Evolutionary conservation across 345 rosid genomes (phyloP).

Genomic region (Lepidium didymum): DNA sequence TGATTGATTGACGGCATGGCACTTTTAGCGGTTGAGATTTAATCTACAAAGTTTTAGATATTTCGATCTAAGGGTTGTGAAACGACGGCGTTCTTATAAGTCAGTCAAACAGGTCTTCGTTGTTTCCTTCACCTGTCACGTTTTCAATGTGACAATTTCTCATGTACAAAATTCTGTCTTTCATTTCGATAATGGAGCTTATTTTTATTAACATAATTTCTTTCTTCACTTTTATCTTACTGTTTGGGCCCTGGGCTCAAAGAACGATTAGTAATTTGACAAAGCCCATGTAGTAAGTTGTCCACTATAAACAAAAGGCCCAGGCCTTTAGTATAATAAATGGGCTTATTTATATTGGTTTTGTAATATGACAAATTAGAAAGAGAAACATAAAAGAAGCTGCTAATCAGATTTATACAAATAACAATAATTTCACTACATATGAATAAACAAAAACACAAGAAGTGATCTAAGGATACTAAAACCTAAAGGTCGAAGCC

Average conservation of each 20-base stretch:
- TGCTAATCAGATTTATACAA: constrained; percentile 14
- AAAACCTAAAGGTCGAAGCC: not conserved
- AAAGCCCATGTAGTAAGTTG: not conserved
- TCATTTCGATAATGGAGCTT: constrained; percentile 7
- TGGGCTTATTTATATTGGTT: constrained; percentile 11
- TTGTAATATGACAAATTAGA: too few species aligned
- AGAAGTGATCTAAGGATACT: not conserved
- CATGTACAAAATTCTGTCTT: constrained; percentile 25
- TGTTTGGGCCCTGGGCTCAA: not conserved
- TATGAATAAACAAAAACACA: not conserved
- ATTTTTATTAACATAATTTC: not conserved
- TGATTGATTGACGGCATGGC: constrained; percentile 12
- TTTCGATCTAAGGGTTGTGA: not conserved
- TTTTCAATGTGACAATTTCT: constrained; percentile 10
- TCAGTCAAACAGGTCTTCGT: constrained; percentile 11
- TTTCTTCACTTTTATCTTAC: not conserved
- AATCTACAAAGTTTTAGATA: not conserved
- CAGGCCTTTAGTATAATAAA: not conserved
- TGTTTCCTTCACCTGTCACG: constrained; percentile 12
- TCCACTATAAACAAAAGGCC: not conserved
- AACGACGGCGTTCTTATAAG: not conserved
- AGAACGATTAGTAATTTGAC: not conserved
- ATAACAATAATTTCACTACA: not conserved
- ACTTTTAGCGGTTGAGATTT: constrained; percentile 13
- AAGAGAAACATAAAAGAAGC: not conserved